phyloP scores from a whole-genome alignment of 2,329 filamentous ascomycete genomes.

The Trichoderma lentiforme region DNA sequence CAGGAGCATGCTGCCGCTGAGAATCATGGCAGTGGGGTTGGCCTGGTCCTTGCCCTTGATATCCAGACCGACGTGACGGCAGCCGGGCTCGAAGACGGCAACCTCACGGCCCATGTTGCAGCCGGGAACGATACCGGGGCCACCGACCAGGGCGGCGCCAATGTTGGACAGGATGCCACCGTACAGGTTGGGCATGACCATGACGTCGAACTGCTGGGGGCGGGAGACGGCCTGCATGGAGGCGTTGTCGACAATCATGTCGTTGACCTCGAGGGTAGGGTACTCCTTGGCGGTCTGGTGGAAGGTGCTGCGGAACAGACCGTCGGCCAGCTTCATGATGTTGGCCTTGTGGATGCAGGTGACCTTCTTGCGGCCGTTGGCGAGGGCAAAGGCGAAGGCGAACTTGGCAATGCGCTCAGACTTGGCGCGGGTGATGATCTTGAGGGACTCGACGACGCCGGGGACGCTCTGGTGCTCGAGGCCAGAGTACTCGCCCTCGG shows the following conservation, averaged over 20 bases:
- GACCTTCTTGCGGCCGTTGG: conserved; percentile 99
- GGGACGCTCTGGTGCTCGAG: conserved; percentile 97
- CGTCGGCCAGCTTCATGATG: conserved; percentile 99
- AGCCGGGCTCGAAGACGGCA: conserved; percentile 97
- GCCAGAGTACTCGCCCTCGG: conserved; percentile 98
- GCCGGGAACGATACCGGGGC: conserved; percentile 92
- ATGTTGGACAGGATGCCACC: conserved; percentile 99
- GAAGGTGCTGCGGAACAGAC: conserved; percentile 97
- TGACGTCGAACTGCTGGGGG: conserved; percentile 98
- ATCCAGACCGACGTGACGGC: conserved; percentile 97
- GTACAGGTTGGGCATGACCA: conserved; percentile 99
- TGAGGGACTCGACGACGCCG: conserved; percentile 97
- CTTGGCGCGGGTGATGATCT: conserved; percentile 99
- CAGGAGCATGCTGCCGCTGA: conserved; percentile 95
- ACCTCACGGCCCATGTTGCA: conserved; percentile 99
- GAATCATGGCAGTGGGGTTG: conserved; percentile 93
- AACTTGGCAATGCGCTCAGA: conserved; percentile 99
- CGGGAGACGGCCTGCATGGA: conserved; percentile 97
- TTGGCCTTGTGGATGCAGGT: conserved; percentile 99
- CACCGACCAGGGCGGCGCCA: conserved; percentile 92
- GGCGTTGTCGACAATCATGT: conserved; percentile 99
- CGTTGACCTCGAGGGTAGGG: conserved; percentile 91
- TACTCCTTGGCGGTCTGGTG: conserved; percentile 91
- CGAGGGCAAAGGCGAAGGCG: conserved; percentile 94
- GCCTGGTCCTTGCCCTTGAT: conserved; percentile 99